Evolutionary conservation across 495 filamentous ascomycete species (phyloP), one percentile per base, ranked within the genome.

Genomic region (Durotheca rogersii): DNA sequence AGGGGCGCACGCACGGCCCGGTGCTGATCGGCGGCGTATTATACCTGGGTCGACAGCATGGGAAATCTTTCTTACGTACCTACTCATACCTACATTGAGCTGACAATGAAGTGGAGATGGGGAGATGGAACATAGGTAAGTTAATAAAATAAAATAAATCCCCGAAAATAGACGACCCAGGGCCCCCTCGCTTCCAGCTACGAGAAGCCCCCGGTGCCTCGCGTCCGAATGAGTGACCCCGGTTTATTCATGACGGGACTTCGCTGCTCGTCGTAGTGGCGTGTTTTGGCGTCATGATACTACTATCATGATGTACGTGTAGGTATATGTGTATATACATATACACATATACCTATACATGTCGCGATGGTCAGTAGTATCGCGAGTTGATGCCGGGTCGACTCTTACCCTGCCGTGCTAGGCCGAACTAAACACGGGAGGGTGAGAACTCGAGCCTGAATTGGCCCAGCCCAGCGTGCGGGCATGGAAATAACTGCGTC

Each of bases 71-170:
- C n/a, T n/a, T n/a, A n/a, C n/a, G n/a, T n/a, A n/a, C n/a, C n/a
- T n/a, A n/a, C n/a, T n/a, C n/a, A n/a, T n/a, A n/a, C n/a, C n/a
- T n/a, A n/a, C n/a, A n/a, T n/a, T n/a, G n/a, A n/a, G n/a, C n/a
- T n/a, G n/a, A n/a, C n/a, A n/a, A n/a, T n/a, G 35, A 27, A n/a
- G 50, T 59, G 50, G 56, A 41, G 50, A 36, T 42, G 15, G 35
- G n/a, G n/a, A n/a, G 31, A 59, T 59, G 56, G 41, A 53, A 53
- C 50, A 42, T 59, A 59, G n/a, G n/a, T n/a, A 59, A 54, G 53
- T 59, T 53, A 50, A 53, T n/a, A n/a, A n/a, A n/a, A n/a, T n/a
- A n/a, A n/a, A n/a, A n/a, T n/a, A 53, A 54, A 53, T 53, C 50
- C 37, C 56, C 56, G 56, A 59, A 53, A 53, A 50, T 50, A 59